phyloP scores from a whole-genome alignment of 495 filamentous ascomycete species.

The Neohortaea acidophila region DNA sequence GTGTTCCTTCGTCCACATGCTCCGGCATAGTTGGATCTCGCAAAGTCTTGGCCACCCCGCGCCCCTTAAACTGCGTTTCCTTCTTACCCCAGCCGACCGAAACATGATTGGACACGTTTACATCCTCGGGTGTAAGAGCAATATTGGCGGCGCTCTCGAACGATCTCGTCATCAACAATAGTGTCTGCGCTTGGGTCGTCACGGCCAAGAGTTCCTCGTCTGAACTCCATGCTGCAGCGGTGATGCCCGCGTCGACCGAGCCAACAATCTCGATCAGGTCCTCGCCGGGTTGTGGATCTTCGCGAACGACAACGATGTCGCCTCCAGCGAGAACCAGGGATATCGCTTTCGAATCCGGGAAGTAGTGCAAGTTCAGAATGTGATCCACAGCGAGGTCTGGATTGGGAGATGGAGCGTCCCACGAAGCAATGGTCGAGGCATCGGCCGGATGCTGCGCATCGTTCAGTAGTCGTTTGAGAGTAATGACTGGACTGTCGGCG shows the following conservation, averaged over 20 bases:
- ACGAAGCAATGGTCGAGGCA: constrained; percentile 47
- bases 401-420: constrained; percentile 65
- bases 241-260: constrained; percentile 80
- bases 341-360: constrained; percentile 58
- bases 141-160: constrained; percentile 71
- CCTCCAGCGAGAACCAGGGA: constrained; percentile 79
- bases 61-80: constrained; percentile 94
- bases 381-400: constrained; percentile 54
- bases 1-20: constrained; percentile 67
- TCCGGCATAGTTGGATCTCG: constrained; percentile 90
- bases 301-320: constrained; percentile 72
- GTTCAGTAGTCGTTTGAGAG: constrained; percentile 20
- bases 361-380: constrained; percentile 66
- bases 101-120: constrained; percentile 83
- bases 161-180: constrained; percentile 81
- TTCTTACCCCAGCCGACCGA: constrained; percentile 97
- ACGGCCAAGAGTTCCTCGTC: constrained; percentile 84
- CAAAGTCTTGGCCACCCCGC: constrained; percentile 65
- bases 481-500: constrained; percentile 21
- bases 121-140: constrained; percentile 54
- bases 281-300: constrained; percentile 51
- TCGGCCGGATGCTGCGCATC: constrained; percentile 8
- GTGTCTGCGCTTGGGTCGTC: constrained; percentile 58
- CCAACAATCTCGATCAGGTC: constrained; percentile 86
- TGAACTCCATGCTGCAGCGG: constrained; percentile 82